A percentile compares a stretch with the other conserved stretches of the same genome.
Evolutionary conservation across 2,329 filamentous ascomycete species (phyloP).

Genomic region (Trichoderma sp.): DNA sequence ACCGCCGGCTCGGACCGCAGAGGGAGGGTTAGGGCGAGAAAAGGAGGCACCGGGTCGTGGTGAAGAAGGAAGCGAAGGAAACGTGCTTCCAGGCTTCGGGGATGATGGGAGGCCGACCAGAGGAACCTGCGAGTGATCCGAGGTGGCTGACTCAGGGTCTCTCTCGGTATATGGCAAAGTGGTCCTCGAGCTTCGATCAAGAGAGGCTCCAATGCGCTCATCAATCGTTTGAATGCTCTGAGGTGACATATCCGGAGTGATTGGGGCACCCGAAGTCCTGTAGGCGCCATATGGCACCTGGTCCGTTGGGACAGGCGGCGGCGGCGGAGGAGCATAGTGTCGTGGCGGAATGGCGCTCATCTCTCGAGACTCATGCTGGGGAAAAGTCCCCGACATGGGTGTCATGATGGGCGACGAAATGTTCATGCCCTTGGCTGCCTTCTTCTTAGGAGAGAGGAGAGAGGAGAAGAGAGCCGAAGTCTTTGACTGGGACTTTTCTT

Average conservation of each 20-base stretch:
- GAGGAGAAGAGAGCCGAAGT: slow-evolving; percentile 61
- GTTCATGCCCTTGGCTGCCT: slow-evolving; percentile 52
- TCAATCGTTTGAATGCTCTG: slow-evolving; percentile 53
- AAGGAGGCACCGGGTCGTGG: slow-evolving; percentile 56
- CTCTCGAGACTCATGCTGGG: slow-evolving; percentile 56
- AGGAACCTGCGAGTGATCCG: slow-evolving; percentile 52
- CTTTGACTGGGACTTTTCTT: slow-evolving; percentile 57
- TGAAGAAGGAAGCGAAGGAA: slow-evolving; percentile 49
- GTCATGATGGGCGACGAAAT: slow-evolving; percentile 69
- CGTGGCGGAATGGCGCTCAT: slow-evolving; percentile 60
- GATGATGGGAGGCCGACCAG: slow-evolving; percentile 55
- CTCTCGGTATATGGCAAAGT: slow-evolving; percentile 45
- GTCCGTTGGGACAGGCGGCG: slow-evolving; percentile 56
- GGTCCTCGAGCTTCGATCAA: slow-evolving; percentile 41
- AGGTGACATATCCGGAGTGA: slow-evolving; percentile 44
- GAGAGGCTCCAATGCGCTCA: slow-evolving; percentile 52
- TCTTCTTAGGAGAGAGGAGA: slow-evolving; percentile 62
- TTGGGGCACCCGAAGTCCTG: slow-evolving; percentile 31
- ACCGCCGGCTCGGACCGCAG: slow-evolving; percentile 59
- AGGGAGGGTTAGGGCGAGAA: slow-evolving; percentile 51
- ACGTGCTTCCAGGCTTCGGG: slow-evolving; percentile 40
- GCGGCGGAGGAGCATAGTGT: slow-evolving; percentile 58
- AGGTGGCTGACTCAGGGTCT: slow-evolving; percentile 55
- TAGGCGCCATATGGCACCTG: slow-evolving; percentile 42
- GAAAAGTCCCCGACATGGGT: slow-evolving; percentile 61